phyloP scores from a whole-genome alignment of 176 grass and related monocot genomes.

The Puya raimondii region DNA sequence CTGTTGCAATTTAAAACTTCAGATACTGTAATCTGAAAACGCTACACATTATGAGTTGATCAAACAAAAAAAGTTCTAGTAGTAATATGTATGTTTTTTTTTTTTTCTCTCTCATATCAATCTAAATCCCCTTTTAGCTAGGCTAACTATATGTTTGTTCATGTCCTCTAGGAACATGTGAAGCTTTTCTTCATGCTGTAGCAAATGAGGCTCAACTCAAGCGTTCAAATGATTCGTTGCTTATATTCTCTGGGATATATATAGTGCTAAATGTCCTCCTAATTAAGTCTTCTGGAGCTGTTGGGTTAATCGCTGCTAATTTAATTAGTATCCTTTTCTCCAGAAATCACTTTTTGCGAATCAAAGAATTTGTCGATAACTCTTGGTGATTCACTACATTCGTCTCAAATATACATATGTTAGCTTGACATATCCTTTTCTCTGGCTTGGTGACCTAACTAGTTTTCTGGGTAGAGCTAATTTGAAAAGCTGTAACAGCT shows the following conservation, averaged over 20 bases:
- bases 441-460: too few relatives aligned
- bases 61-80: too few relatives aligned
- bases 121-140: background rate
- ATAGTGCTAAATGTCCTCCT: slow-evolving; percentile 60
- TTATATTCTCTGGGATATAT: slow-evolving; percentile 86
- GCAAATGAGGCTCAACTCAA: slow-evolving; percentile 83
- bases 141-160: background rate
- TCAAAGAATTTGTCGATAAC: background rate
- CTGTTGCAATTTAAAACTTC: too few relatives aligned
- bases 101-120: background rate
- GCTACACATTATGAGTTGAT: too few relatives aligned
- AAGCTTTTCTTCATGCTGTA: slow-evolving; percentile 93
- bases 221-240: slow-evolving; percentile 74
- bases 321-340: slow-evolving; percentile 78
- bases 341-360: background rate
- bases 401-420: background rate
- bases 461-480: too few relatives aligned
- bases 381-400: background rate
- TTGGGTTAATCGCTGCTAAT: slow-evolving; percentile 93
- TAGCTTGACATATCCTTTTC: too few relatives aligned
- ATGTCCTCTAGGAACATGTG: slow-evolving; percentile 62
- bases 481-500: too few relatives aligned
- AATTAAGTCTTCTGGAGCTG: slow-evolving; percentile 65
- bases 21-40: too few relatives aligned
- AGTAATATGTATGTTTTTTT: too few relatives aligned